Evolutionary conservation across 108 stramenopile genomes (phyloP).

Genomic region (Pseudonitzschia multiseries): DNA sequence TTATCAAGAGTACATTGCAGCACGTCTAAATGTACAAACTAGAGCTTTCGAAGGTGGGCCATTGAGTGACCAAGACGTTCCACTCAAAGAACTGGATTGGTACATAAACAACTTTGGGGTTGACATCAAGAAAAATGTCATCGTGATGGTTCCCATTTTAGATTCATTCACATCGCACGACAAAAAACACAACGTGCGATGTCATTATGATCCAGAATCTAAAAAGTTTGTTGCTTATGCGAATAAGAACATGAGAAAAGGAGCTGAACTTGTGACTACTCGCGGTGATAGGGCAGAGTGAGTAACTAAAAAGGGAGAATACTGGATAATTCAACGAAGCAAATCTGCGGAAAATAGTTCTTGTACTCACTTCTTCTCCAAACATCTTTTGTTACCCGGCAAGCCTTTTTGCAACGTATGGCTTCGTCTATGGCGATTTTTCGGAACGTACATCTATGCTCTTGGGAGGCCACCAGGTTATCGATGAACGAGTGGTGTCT

Average conservation of each 20-base stretch:
- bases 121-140: constrained; percentile 40
- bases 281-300: constrained; percentile 66
- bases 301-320: not conserved
- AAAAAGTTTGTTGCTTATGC: constrained; percentile 51
- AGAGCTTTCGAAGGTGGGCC: constrained; percentile 46
- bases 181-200: constrained; percentile 56
- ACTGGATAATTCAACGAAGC: not conserved
- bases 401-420: constrained; percentile 59
- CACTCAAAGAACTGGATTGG: constrained; percentile 41
- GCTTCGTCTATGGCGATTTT: constrained; percentile 76
- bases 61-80: not conserved
- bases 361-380: not conserved
- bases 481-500: constrained; percentile 31
- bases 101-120: constrained; percentile 35
- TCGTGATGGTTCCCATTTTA: constrained; percentile 66
- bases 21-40: constrained; percentile 62
- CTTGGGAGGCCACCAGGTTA: constrained; percentile 50
- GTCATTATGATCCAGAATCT: constrained; percentile 46
- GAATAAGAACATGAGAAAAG: constrained; percentile 15
- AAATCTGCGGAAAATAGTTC: not conserved
- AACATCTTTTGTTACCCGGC: not conserved
- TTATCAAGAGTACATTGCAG: constrained; percentile 48
- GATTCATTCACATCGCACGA: constrained; percentile 68
- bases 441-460: constrained; percentile 52
- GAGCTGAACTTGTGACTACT: constrained; percentile 46